These are phyloP conservation scores for Rhizophagus clarus DNA, from an alignment of 192 early-diverging fungal genomes.

Conservation along the genomic window DNA sequence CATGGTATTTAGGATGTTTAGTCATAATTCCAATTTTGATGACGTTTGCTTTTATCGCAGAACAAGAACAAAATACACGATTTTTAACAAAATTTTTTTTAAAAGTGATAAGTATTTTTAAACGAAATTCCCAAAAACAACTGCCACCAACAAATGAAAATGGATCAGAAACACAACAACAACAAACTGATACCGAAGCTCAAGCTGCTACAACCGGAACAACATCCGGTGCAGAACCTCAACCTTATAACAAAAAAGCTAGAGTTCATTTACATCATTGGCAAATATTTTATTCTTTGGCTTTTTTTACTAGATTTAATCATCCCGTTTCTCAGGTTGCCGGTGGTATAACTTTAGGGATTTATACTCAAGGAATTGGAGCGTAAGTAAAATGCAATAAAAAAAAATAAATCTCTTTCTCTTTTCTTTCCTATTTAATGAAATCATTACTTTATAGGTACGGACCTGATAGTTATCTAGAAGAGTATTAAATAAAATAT, in stretches of 20 bases:
- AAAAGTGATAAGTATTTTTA: conserved; percentile 1
- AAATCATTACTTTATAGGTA: conserved; percentile 8
- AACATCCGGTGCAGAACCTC: too few species aligned
- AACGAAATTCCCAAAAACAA: background rate
- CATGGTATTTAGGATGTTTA: conserved; percentile 50
- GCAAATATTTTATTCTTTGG: conserved; percentile 81
- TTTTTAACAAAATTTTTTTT: conserved; percentile 19
- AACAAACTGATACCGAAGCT: background rate
- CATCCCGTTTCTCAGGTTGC: conserved; percentile 67
- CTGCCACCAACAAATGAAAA: background rate
- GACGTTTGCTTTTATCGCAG: conserved; percentile 35
- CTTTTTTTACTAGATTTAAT: conserved; percentile 79
- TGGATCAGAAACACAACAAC: background rate
- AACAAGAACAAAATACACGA: conserved; percentile 50
- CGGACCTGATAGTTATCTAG: conserved; percentile 10
- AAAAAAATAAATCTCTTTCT: background rate
- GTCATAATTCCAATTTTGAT: conserved; percentile 46
- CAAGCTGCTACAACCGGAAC: background rate
- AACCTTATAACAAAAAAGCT: background rate
- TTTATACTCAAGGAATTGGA: conserved; percentile 69
- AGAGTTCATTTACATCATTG: conserved; percentile 74
- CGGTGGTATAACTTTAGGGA: conserved; percentile 71
- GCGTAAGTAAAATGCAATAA: conserved; percentile 1
- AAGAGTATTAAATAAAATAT: too few species aligned
- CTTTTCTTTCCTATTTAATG: background rate